phyloP scores from a whole-genome alignment of 768 basidiomycete genomes.

The Paxillus rubicundulus region DNA sequence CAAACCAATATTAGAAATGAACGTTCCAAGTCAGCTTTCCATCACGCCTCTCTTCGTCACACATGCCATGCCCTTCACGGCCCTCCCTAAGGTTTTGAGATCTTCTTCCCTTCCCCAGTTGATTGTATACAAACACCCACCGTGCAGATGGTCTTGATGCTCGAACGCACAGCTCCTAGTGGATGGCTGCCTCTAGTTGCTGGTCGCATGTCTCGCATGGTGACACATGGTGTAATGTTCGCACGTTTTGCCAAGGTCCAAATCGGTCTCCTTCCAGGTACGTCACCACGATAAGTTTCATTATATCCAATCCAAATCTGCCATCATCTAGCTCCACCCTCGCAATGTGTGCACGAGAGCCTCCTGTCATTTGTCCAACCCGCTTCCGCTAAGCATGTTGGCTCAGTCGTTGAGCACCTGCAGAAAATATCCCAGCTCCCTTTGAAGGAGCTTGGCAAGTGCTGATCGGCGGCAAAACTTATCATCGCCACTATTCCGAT shows the following conservation, averaged over 20 bases:
- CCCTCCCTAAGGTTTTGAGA: constrained; percentile 2
- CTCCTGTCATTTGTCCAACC: not conserved
- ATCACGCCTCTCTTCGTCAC: not conserved
- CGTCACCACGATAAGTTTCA: not conserved
- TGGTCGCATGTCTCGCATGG: constrained; percentile 8
- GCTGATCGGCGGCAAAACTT: constrained; percentile 7
- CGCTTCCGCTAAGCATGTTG: not conserved
- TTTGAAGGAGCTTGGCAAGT: constrained; percentile 8
- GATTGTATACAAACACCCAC: not conserved
- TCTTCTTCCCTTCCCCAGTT: not conserved
- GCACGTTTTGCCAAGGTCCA: constrained; percentile 3
- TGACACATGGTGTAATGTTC: constrained; percentile 10
- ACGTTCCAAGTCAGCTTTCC: constrained; percentile 1
- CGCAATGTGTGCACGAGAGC: not conserved
- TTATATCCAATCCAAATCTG: not conserved
- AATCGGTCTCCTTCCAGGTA: constrained; percentile 18
- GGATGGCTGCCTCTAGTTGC: too few relatives aligned
- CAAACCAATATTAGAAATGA: not conserved
- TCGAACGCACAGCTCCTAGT: too few relatives aligned
- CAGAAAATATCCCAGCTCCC: not conserved
- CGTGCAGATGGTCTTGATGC: too few relatives aligned
- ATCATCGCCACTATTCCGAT: constrained; percentile 28
- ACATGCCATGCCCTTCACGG: constrained; percentile 8
- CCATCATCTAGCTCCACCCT: not conserved
- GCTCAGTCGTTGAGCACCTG: not conserved